A percentile compares a stretch with the other conserved stretches of the same genome.
These are phyloP conservation scores for Nakazawaea sp. DNA, from an alignment of 805 yeast genomes.

Conservation along the genomic window DNA sequence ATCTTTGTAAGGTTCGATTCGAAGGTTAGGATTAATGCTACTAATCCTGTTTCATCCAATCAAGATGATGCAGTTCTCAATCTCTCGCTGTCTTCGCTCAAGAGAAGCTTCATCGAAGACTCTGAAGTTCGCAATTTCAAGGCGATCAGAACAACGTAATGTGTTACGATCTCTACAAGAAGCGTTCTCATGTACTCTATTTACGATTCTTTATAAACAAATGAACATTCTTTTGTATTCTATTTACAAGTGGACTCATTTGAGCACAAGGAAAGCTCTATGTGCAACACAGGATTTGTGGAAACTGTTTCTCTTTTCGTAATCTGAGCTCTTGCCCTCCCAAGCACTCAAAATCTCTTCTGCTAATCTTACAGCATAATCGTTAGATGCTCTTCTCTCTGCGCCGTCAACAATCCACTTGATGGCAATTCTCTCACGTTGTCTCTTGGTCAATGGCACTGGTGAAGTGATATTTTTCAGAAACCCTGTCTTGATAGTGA, in stretches of 20 bases:
- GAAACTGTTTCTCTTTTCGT: slow-evolving; percentile 74
- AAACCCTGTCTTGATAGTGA: slow-evolving; percentile 73
- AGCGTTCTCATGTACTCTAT: too few relatives aligned
- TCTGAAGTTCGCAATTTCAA: too few relatives aligned
- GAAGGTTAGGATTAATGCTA: not conserved
- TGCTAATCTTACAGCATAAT: slow-evolving; percentile 80
- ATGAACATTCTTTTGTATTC: too few relatives aligned
- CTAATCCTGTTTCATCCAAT: too few relatives aligned
- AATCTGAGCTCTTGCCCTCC: slow-evolving; percentile 75
- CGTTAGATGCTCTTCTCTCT: slow-evolving; percentile 68
- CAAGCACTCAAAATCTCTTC: slow-evolving; percentile 80
- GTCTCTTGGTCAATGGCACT: slow-evolving; percentile 72
- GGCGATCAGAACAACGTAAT: too few relatives aligned
- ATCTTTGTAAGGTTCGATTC: slow-evolving; percentile 3
- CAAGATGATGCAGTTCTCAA: too few relatives aligned
- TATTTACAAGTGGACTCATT: slow-evolving; percentile 6
- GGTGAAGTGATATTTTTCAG: slow-evolving; percentile 83
- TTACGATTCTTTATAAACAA: too few relatives aligned
- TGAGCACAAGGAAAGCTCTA: slow-evolving; percentile 65
- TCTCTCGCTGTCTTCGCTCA: too few relatives aligned
- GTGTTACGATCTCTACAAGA: too few relatives aligned
- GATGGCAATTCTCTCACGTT: slow-evolving; percentile 82
- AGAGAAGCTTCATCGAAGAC: too few relatives aligned
- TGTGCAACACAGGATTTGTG: slow-evolving; percentile 85
- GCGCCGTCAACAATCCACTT: slow-evolving; percentile 87